Evolutionary conservation across 352 stramenopile species (phyloP).

Genomic region (Albugo laibachii): DNA sequence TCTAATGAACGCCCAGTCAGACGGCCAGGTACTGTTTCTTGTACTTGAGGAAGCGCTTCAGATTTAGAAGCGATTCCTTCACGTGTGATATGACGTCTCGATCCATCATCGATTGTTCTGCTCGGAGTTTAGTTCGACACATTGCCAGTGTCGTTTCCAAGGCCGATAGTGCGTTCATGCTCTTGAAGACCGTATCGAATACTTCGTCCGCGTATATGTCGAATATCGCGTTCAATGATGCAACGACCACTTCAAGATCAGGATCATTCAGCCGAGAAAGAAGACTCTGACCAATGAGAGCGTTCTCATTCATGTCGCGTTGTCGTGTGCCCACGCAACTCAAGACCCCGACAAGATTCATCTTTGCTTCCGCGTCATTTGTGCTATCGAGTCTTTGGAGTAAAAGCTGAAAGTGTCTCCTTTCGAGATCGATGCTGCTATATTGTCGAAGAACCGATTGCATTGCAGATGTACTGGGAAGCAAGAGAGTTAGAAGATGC

Average conservation of each 20-base stretch:
- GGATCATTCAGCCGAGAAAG: slow-evolving; percentile 32
- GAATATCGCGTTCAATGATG: slow-evolving; percentile 72
- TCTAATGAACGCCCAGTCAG: too few relatives aligned
- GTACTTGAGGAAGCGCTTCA: slow-evolving; percentile 82
- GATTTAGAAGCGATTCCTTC: slow-evolving; percentile 74
- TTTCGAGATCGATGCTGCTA: slow-evolving; percentile 22
- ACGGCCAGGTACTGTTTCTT: too few relatives aligned
- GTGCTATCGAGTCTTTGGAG: slow-evolving; percentile 10
- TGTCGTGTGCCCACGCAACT: slow-evolving; percentile 54
- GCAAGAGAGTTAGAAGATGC: background rate
- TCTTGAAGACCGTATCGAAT: slow-evolving; percentile 52
- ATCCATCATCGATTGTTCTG: slow-evolving; percentile 57
- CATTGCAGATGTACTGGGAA: slow-evolving; percentile 33
- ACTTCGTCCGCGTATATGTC: slow-evolving; percentile 64
- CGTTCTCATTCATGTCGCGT: slow-evolving; percentile 37
- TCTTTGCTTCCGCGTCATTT: slow-evolving; percentile 35
- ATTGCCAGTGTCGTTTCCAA: slow-evolving; percentile 38
- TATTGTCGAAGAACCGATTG: slow-evolving; percentile 41
- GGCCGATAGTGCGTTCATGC: slow-evolving; percentile 31
- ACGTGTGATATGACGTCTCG: slow-evolving; percentile 58
- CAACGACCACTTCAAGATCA: slow-evolving; percentile 63
- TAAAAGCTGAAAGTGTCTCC: too few relatives aligned
- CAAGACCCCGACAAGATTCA: slow-evolving; percentile 62
- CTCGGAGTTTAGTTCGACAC: slow-evolving; percentile 53
- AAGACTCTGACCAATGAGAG: slow-evolving; percentile 44